Evolutionary conservation across 495 filamentous ascomycete genomes (phyloP), one percentile per base, ranked within the genome.

Genomic region (Recurvomyces mirabilis): DNA sequence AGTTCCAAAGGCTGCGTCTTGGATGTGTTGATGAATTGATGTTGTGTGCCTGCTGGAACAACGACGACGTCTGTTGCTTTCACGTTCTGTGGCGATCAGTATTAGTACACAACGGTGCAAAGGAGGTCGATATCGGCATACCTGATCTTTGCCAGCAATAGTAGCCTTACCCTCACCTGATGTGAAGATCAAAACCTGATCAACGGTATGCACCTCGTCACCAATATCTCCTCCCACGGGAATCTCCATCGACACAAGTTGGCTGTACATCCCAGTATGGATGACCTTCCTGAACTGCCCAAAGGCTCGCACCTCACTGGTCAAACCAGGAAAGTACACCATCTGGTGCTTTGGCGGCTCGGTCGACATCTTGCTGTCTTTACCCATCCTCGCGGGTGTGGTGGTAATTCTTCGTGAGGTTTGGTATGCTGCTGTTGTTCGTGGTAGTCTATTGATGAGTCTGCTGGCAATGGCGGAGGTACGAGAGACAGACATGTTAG

Each of bases 121-220:
- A 10, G 9, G 21, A 3, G n/a, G 5, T 14, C 23, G 12, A 12
- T 5, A 14, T 40, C 20, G 21, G 5, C 38, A 14, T 40, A 52
- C 52, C 39, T 79, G 73, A 38, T 79, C 73, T 36, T 71, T 69
- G 15, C 74, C 74, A 19, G 68, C 71, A 3, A 79, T 71, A 5
- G 71, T 75, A 2, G 75, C 75, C 35, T 66, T 68, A 9, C 70
- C 74, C 19, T 43, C 61, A 15, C 77, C 77, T 14, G 67, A 70
- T 1, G 73, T 81, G 56, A 79, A 79, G 36, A 74, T 72, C n/a
- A 81, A 64, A 37, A 73, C 68, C 49, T 80, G 77, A 51, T 80
- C 76, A 28, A 79, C 75, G 0, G 69, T 74, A 54, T 67, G 65
- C 18, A 66, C 65, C 65, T 80, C 76, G 40, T 81, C 75, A 4